Base-by-base conservation (phyloP, 2,329 filamentous ascomycete genomes). In the Penicillium frequentans region DNA sequence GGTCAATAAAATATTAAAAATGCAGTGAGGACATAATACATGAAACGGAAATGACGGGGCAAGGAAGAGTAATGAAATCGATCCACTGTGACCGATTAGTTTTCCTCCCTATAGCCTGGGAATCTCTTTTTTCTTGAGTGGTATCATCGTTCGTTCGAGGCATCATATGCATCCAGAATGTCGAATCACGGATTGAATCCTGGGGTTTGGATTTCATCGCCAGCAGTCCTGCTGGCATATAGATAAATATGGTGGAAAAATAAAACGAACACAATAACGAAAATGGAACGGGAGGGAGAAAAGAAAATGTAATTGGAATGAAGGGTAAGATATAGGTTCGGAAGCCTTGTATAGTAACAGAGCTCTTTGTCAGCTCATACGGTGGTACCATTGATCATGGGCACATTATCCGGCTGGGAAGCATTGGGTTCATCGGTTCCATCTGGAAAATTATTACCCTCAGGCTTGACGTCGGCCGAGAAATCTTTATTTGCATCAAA, bases 331-430 rank as follows among this genome's bases (percentile, higher is more conserved):
- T 45, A 31, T 27, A n/a, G 27, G 21, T 8, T 29, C 31, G 23
- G 13, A 23, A 26, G 39, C 23, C 19, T 42, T 42, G 19, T 31
- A 6, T 19, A 23, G 26, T 8, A 31, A 31, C 31, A 16, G 27
- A 23, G 29, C 39, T 14, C 27, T 31, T n/a, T 45, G 29, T 10
- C 35, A 27, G 14, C 45, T 58, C 45, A 63, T 27, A 55, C 53
- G 11, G 59, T 61, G 11, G 61, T 60, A 11, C 61, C 61, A 37
- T 63, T 63, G 16, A 57, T 60, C 52, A 63, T 35, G 26, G 61
- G 49, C 9, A 27, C 31, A 33, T 56, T 49, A n/a, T 62, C 57
- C 46, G 45, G 52, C 43, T 59, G 54, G 23, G 48, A 26, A 47
- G 16, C 23, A 37, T 58, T 46, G 24, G 44, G 19, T 13, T 63